Percentiles rank a stretch among this genome's conserved stretches.
phyloP scores from a whole-genome alignment of 2,329 filamentous ascomycete species.

The Chaetomiaceae sp. region DNA sequence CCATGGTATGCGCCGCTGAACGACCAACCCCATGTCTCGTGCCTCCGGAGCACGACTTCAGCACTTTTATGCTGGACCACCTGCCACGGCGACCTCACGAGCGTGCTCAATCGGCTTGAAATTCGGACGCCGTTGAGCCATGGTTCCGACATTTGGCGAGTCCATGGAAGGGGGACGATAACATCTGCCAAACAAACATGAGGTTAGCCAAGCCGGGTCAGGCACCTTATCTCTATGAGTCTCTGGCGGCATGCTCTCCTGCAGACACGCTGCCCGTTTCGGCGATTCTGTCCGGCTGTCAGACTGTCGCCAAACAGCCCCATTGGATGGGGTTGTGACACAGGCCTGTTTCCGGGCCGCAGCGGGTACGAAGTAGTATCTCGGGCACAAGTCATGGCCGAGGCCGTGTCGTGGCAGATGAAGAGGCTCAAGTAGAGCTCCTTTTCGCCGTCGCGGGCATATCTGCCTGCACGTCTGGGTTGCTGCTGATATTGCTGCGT shows the following conservation, averaged over 20 bases:
- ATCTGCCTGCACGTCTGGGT: neutral
- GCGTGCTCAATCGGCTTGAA: too few species aligned
- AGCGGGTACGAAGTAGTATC: neutral
- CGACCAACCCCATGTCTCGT: neutral
- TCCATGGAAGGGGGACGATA: too few species aligned
- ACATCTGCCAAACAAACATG: too few species aligned
- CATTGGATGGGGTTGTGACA: conserved; percentile 9
- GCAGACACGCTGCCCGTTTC: neutral
- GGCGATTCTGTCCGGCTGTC: conserved; percentile 6
- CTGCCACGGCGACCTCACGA: too few species aligned
- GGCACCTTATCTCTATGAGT: neutral
- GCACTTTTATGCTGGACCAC: too few species aligned
- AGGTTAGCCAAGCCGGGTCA: too few species aligned
- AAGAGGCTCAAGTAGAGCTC: neutral
- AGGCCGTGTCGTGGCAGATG: neutral
- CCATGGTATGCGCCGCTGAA: too few species aligned
- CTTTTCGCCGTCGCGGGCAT: neutral
- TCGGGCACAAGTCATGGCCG: conserved; percentile 15
- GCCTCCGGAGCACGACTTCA: neutral
- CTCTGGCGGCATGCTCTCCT: neutral
- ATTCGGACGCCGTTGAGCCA: too few species aligned
- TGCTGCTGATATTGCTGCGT: neutral
- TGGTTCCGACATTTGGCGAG: too few species aligned
- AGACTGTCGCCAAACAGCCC: neutral
- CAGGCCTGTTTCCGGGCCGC: neutral